Percentiles rank a stretch among this genome's conserved stretches.
These are phyloP conservation scores for Phytophthora fragariae DNA, from an alignment of 352 stramenopile genomes.

Conservation along the genomic window DNA sequence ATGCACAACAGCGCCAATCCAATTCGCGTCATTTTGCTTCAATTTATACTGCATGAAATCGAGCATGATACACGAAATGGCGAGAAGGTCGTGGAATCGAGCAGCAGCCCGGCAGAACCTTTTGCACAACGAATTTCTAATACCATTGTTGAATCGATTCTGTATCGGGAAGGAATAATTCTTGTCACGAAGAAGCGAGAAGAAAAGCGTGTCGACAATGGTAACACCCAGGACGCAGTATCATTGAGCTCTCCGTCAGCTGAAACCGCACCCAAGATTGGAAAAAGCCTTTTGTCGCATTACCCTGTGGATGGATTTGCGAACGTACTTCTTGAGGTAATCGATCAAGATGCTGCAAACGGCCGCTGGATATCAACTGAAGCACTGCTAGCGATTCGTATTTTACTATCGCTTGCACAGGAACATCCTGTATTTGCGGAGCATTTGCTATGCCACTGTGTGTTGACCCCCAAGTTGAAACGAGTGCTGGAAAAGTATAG, in stretches of 20 bases:
- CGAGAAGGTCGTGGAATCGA: not conserved
- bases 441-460: slow-evolving; percentile 45
- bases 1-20: slow-evolving; percentile 39
- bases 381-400: slow-evolving; percentile 50
- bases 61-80: slow-evolving; percentile 41
- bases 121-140: slow-evolving; percentile 26
- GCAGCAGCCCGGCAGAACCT: not conserved
- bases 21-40: slow-evolving; percentile 53
- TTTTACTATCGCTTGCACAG: slow-evolving; percentile 74
- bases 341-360: slow-evolving; percentile 40
- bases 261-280: slow-evolving; percentile 18
- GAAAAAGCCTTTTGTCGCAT: not conserved
- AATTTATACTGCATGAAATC: slow-evolving; percentile 67
- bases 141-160: slow-evolving; percentile 56
- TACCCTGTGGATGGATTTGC: slow-evolving; percentile 49
- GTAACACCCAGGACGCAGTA: slow-evolving; percentile 16
- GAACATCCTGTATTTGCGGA: slow-evolving; percentile 53
- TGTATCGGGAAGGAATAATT: slow-evolving; percentile 33
- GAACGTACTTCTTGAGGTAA: slow-evolving; percentile 62
- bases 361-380: slow-evolving; percentile 47
- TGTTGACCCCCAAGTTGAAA: slow-evolving; percentile 52
- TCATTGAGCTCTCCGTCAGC: slow-evolving; percentile 21
- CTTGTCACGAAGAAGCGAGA: slow-evolving; percentile 42
- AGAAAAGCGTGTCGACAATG: slow-evolving; percentile 39
- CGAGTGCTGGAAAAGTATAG: slow-evolving; percentile 53